Evolutionary conservation across 2,329 filamentous ascomycete genomes (phyloP).

Genomic region (Claviceps monticola): DNA sequence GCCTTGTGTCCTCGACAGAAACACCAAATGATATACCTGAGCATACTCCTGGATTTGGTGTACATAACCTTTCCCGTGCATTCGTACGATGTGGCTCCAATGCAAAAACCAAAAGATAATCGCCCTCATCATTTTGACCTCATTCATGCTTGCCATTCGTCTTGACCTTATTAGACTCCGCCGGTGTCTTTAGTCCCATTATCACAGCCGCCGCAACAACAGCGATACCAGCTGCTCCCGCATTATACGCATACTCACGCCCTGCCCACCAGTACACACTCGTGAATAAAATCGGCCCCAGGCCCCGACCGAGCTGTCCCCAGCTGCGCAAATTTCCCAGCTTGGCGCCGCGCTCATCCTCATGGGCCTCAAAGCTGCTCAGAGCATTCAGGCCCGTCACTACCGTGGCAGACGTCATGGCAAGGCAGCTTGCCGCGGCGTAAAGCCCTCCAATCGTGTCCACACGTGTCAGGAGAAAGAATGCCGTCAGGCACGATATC

Average conservation of each 20-base stretch:
- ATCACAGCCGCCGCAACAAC: slow-evolving; percentile 60
- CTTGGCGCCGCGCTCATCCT: slow-evolving; percentile 71
- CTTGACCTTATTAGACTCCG: slow-evolving; percentile 10
- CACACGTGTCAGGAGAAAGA: slow-evolving; percentile 63
- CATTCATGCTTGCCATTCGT: slow-evolving; percentile 6
- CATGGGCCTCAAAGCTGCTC: slow-evolving; percentile 75
- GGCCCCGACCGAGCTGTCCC: slow-evolving; percentile 77
- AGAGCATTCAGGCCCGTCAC: slow-evolving; percentile 88
- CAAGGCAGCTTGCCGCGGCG: slow-evolving; percentile 66
- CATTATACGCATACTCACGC: slow-evolving; percentile 66
- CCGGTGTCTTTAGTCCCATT: slow-evolving; percentile 53
- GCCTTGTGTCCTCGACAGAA: no score
- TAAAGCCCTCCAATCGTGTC: slow-evolving; percentile 60
- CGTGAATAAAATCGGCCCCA: slow-evolving; percentile 84
- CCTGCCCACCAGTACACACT: slow-evolving; percentile 98
- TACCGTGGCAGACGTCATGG: slow-evolving; percentile 84
- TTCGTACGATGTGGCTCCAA: no score
- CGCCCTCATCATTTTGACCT: background rate
- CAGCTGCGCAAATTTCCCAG: slow-evolving; percentile 66
- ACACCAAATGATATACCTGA: no score
- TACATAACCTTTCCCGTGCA: no score
- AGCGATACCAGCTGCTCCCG: slow-evolving; percentile 70
- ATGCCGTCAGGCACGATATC: slow-evolving; percentile 61
- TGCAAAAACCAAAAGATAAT: no score
- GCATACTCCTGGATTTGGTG: no score